Evolutionary conservation across 1,139 yeast genomes (phyloP), one percentile per base, ranked within the genome.

Genomic region (Hyphopichia buzzinii): DNA sequence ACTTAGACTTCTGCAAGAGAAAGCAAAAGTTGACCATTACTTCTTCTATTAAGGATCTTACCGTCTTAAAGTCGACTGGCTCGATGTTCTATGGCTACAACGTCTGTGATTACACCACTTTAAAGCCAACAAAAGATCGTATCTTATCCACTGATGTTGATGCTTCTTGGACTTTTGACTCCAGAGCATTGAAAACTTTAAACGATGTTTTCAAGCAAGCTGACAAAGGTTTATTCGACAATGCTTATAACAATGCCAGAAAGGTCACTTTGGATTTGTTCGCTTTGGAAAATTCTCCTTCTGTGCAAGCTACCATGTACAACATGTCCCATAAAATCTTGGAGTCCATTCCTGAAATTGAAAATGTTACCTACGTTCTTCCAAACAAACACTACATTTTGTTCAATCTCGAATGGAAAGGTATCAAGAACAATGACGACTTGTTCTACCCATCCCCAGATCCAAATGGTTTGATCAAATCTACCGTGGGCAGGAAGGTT

Each of bases 271-370:
- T 89, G 51, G 84, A 81, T 39, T 72, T 76, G 42, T 89, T 89
- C 62, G 96, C 96, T 17, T 62, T 73, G 37, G 96, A 89, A 62
- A 81, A 86, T 62, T 86, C 96, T 8, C 79, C 96, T 14, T 84
- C 95, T 13, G 97, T 89, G 34, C 97, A 89, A 68, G 96, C 95
- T 30, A 89, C 96, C 43, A 88, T 88, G 96, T 89, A 79, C 73
- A 86, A 88, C 72, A 89, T 89, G 92, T 74, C 87, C 28, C 72
- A 77, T 43, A 79, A 79, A 46, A 87, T 89, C 47, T 74, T 89
- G 55, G 71, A 67, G 36, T 57, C 54, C 35, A 82, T 77, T 40
- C 71, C 80, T 5, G 72, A 71, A 43, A 70, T 89, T 38, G 75
- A 69, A 41, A 70, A 71, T 32, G 96, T 88, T 30, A 64, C 81